phyloP scores from a whole-genome alignment of 1,284 basidiomycete species.

The Ganoderma meredithae region DNA sequence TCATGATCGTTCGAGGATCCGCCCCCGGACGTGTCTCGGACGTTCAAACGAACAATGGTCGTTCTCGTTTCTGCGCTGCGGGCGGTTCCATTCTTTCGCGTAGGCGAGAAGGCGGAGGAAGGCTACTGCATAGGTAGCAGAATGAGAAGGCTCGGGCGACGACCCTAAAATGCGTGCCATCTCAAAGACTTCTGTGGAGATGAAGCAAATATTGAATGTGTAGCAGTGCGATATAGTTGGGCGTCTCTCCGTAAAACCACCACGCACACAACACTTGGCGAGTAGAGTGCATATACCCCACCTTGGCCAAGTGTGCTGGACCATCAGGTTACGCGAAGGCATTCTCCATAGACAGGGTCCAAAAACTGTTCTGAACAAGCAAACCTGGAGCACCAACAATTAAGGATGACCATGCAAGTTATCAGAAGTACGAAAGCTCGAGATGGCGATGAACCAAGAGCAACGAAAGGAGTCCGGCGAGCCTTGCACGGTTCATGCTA shows the following conservation, averaged over 20 bases:
- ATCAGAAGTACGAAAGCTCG: too few species aligned
- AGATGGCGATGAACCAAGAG: too few species aligned
- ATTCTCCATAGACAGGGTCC: too few species aligned
- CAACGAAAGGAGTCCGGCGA: too few species aligned
- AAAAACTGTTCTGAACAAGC: too few species aligned
- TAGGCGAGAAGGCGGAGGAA: not conserved
- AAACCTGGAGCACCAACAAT: too few species aligned
- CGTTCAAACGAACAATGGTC: not conserved
- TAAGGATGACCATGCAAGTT: too few species aligned
- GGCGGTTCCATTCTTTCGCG: not conserved
- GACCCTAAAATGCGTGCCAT: not conserved
- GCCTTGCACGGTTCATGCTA: too few species aligned
- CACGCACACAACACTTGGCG: not conserved
- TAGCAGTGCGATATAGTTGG: not conserved
- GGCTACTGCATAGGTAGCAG: not conserved
- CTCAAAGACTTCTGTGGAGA: not conserved
- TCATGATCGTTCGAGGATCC: constrained; percentile 4
- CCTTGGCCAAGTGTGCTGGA: too few species aligned
- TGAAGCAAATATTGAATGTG: not conserved
- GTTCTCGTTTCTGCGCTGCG: not conserved
- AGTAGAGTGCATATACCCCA: too few species aligned
- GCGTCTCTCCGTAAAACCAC: not conserved
- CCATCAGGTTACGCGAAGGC: too few species aligned
- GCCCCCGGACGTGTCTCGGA: constrained; percentile 2
- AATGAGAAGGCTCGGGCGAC: not conserved